Percentiles rank a stretch among this genome's conserved stretches.
phyloP scores from a whole-genome alignment of 1,284 basidiomycete species.

The Cryptococcus floricola region DNA sequence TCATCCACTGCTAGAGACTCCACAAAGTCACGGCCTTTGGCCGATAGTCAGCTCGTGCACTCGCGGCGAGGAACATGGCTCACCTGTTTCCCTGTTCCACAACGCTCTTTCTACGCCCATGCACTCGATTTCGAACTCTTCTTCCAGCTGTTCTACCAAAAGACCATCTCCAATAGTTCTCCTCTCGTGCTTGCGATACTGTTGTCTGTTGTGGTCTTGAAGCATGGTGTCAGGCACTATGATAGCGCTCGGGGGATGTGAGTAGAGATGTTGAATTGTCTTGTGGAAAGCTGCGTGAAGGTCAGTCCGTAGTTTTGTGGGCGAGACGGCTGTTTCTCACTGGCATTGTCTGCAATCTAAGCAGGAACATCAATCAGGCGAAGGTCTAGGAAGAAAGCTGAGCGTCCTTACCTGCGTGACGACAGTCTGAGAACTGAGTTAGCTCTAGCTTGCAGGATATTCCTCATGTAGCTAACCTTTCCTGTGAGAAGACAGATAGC shows the following conservation, averaged over 20 bases:
- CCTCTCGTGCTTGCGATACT: constrained; percentile 28
- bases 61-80: not conserved
- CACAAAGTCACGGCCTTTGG: constrained; percentile 68
- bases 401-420: constrained; percentile 25
- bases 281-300: constrained; percentile 63
- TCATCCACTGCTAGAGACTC: constrained; percentile 71
- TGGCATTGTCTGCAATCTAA: constrained; percentile 73
- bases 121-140: constrained; percentile 65
- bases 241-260: constrained; percentile 67
- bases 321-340: constrained; percentile 10
- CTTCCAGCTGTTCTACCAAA: constrained; percentile 66
- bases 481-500: constrained; percentile 77
- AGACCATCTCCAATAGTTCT: too few relatives aligned
- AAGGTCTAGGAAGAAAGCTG: not conserved
- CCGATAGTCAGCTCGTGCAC: not conserved
- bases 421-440: constrained; percentile 14
- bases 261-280: constrained; percentile 76
- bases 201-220: not conserved
- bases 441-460: constrained; percentile 3
- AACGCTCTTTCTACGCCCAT: constrained; percentile 68
- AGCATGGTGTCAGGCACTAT: constrained; percentile 76
- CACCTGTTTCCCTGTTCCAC: constrained; percentile 70
- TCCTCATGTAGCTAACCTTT: constrained; percentile 56
- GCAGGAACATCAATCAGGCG: not conserved
- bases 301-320: not conserved